phyloP scores from a whole-genome alignment of 768 basidiomycete species.

The Lyophyllum semitale region DNA sequence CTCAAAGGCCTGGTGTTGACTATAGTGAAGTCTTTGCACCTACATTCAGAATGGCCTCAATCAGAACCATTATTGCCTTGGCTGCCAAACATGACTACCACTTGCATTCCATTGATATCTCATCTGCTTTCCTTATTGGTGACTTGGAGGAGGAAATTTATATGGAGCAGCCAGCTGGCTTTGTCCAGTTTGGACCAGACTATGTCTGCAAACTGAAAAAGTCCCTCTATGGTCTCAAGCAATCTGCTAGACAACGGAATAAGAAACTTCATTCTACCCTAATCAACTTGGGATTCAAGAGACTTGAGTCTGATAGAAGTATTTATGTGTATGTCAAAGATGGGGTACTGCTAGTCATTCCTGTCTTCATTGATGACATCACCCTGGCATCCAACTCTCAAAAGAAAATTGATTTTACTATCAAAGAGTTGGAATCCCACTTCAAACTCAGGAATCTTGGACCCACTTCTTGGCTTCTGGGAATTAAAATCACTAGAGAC shows the following conservation, averaged over 20 bases:
- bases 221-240: not conserved
- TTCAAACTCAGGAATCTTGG: conserved; percentile 3
- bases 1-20: not conserved
- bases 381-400: not conserved
- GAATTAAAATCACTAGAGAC: not conserved
- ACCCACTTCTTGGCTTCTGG: conserved; percentile 1
- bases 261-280: not conserved
- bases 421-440: not conserved
- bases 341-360: not conserved
- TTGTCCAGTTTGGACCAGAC: not conserved
- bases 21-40: not conserved
- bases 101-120: not conserved
- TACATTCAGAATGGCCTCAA: not conserved
- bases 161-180: not conserved
- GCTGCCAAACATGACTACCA: not conserved
- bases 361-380: not conserved
- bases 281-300: not conserved
- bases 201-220: not conserved
- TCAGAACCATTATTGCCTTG: not conserved
- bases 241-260: not conserved
- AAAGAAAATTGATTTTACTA: not conserved
- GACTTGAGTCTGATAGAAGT: not conserved
- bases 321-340: not conserved
- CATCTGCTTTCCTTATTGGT: not conserved
- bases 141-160: not conserved